A percentile compares a stretch with the other conserved stretches of the same genome.
These are phyloP conservation scores for Teratosphaeriaceae sp. DNA, from an alignment of 2,329 filamentous ascomycete genomes.

Conservation along the genomic window DNA sequence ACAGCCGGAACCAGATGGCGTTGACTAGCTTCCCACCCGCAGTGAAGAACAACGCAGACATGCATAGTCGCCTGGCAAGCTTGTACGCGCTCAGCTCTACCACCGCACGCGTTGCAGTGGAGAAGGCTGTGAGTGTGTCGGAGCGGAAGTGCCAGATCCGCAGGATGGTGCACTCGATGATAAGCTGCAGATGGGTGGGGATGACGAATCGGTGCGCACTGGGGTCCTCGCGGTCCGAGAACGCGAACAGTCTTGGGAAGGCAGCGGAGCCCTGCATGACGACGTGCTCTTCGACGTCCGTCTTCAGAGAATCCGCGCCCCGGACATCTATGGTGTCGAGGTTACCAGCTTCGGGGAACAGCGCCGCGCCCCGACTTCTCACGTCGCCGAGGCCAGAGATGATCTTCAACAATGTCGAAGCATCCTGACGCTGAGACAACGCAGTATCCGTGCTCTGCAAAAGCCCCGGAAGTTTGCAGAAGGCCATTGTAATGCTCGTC, in stretches of 20 bases:
- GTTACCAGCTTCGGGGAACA: neutral
- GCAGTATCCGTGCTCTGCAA: neutral
- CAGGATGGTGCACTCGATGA: neutral
- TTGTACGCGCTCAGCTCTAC: neutral
- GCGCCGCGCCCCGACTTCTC: neutral
- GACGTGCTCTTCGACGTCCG: neutral
- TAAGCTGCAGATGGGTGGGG: neutral
- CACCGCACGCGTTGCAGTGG: neutral
- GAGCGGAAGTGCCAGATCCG: slow-evolving; percentile 1
- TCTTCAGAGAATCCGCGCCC: neutral
- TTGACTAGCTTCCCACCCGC: neutral
- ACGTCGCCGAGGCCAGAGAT: neutral
- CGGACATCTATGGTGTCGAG: neutral
- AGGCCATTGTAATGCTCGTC: neutral
- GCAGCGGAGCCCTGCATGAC: neutral
- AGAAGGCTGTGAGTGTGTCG: neutral
- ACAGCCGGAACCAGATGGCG: neutral
- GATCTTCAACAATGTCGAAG: neutral
- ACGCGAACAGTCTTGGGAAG: neutral
- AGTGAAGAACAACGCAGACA: neutral
- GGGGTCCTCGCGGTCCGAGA: neutral
- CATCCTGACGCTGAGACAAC: neutral
- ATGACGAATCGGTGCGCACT: neutral
- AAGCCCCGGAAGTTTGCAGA: neutral
- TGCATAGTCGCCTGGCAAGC: neutral